Evolutionary conservation across 2,329 filamentous ascomycete species (phyloP).

Genomic region (Aspergillus floridensis): DNA sequence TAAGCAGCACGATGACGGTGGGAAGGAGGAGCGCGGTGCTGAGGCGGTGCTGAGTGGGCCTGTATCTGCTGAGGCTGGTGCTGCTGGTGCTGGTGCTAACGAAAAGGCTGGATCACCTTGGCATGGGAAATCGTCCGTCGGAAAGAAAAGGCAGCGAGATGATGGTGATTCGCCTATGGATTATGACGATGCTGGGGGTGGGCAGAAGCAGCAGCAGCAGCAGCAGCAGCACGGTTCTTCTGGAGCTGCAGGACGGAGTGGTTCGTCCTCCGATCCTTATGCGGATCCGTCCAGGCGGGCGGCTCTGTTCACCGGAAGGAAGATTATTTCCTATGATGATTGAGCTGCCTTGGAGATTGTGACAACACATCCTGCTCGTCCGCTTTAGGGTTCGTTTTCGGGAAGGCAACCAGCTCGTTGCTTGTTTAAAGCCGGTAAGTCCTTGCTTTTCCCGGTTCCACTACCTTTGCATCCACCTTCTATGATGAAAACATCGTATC

Average conservation of each 20-base stretch:
- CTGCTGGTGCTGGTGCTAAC: not conserved
- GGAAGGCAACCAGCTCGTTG: too few species aligned
- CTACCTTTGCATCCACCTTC: conserved; percentile 9
- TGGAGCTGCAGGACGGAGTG: not conserved
- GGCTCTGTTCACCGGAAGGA: conserved; percentile 27
- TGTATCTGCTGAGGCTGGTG: not conserved
- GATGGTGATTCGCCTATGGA: conserved; percentile 41
- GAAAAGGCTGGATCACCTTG: not conserved
- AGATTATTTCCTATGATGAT: conserved; percentile 39
- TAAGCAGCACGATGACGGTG: not conserved
- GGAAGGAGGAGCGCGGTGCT: not conserved
- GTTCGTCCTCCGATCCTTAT: not conserved
- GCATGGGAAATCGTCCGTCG: not conserved
- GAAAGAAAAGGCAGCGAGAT: not conserved
- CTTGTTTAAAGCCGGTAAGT: not conserved
- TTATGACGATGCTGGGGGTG: conserved; percentile 36
- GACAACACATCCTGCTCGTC: not conserved
- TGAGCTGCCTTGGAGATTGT: conserved; percentile 14
- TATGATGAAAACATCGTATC: conserved; percentile 85
- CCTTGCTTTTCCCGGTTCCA: too few species aligned
- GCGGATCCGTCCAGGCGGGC: not conserved
- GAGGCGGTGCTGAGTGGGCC: too few species aligned
- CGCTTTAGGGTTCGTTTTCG: not conserved
- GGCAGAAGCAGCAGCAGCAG: not conserved
- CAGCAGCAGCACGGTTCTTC: not conserved